A percentile compares a stretch with the other conserved stretches of the same genome.
These are phyloP conservation scores for Amanita subjunquillea DNA, from an alignment of 768 basidiomycete genomes.

Conservation along the genomic window DNA sequence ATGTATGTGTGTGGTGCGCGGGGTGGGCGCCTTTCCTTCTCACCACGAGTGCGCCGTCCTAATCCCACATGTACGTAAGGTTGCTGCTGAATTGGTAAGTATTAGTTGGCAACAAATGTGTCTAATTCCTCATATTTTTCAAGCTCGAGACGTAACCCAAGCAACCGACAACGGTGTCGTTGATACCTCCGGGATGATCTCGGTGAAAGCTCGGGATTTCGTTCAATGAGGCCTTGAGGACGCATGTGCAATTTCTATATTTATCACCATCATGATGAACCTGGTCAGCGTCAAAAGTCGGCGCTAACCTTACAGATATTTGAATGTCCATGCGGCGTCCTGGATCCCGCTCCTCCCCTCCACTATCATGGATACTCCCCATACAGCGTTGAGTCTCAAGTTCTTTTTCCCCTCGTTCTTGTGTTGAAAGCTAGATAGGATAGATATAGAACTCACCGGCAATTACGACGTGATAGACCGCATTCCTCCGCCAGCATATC, in stretches of 20 bases:
- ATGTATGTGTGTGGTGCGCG: too few species aligned
- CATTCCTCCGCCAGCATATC: slow-evolving; percentile 27
- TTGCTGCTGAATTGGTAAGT: too few species aligned
- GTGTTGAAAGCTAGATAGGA: neutral
- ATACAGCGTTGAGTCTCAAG: neutral
- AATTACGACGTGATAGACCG: neutral
- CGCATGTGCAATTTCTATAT: neutral
- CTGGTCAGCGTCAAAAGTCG: neutral
- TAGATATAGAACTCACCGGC: neutral
- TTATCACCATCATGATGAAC: neutral
- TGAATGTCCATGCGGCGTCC: neutral
- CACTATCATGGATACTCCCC: neutral
- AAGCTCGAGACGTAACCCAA: too few species aligned
- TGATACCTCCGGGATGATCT: neutral
- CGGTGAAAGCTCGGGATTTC: too few species aligned
- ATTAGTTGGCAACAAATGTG: too few species aligned
- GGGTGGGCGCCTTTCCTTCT: too few species aligned
- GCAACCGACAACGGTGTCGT: too few species aligned
- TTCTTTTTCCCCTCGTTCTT: neutral
- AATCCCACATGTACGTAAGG: too few species aligned
- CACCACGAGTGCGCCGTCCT: too few species aligned
- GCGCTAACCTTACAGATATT: neutral
- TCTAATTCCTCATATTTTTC: too few species aligned
- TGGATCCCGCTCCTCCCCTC: neutral
- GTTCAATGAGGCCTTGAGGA: neutral